These are phyloP conservation scores for Toxoplasma gondii DNA, from an alignment of 169 alveolate genomes.

Conservation along the genomic window DNA sequence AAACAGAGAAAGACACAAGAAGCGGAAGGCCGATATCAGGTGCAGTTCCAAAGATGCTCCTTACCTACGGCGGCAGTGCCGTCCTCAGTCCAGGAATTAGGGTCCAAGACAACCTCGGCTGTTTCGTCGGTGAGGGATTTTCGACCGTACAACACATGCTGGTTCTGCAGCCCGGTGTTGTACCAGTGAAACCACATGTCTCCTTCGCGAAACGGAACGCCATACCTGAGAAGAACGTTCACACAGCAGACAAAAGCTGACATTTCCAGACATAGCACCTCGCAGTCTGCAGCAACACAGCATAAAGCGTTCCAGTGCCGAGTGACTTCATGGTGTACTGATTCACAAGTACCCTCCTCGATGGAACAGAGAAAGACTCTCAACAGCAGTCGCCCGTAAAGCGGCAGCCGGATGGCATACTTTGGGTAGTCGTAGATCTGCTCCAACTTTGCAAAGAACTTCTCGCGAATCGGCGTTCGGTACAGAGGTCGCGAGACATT, in stretches of 20 bases:
- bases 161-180: slow-evolving; percentile 61
- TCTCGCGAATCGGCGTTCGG: slow-evolving; percentile 29
- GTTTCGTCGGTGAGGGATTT: not conserved
- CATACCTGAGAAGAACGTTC: slow-evolving; percentile 1
- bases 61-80: slow-evolving; percentile 56
- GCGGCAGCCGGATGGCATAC: not conserved
- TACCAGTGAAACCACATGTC: slow-evolving; percentile 37
- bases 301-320: not conserved
- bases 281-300: not conserved
- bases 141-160: slow-evolving; percentile 37
- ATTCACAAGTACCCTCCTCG: no score
- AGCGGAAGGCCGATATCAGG: no score
- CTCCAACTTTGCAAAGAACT: not conserved
- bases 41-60: not conserved
- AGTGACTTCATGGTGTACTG: no score
- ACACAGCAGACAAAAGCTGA: not conserved
- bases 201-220: slow-evolving; percentile 51
- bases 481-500: slow-evolving; percentile 36
- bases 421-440: slow-evolving; percentile 56
- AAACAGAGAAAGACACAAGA: no score
- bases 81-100: slow-evolving; percentile 60
- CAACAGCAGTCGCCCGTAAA: no score
- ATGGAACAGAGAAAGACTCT: no score
- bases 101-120: slow-evolving; percentile 40
- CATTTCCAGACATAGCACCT: not conserved